These are phyloP conservation scores for Cyathus striatus DNA, from an alignment of 768 basidiomycete species.

Conservation along the genomic window DNA sequence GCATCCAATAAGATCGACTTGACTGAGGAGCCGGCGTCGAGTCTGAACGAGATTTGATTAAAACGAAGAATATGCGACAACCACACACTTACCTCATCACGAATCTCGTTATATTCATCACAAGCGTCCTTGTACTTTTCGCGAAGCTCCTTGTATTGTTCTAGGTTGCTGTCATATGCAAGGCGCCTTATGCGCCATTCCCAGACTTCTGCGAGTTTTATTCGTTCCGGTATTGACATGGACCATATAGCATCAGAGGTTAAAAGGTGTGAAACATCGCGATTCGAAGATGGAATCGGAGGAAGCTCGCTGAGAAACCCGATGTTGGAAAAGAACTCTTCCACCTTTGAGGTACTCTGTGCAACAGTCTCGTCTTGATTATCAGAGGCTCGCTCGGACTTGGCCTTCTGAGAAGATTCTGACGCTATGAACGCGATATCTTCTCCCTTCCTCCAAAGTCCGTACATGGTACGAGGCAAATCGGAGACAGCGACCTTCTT, in stretches of 20 bases:
- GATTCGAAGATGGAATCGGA: constrained; percentile 25
- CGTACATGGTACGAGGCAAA: constrained; percentile 40
- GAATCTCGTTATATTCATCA: constrained; percentile 36
- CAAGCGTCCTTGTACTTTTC: constrained; percentile 24
- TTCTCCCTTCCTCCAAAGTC: constrained; percentile 41
- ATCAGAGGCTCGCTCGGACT: too few relatives aligned
- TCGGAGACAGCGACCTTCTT: constrained; percentile 14
- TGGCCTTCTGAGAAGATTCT: too few relatives aligned
- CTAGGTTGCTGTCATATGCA: constrained; percentile 14
- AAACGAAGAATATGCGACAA: neutral
- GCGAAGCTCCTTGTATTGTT: constrained; percentile 39
- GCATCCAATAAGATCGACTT: constrained; percentile 64
- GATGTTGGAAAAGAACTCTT: constrained; percentile 31
- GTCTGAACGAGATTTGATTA: constrained; percentile 29
- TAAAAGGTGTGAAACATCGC: constrained; percentile 33
- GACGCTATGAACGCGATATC: constrained; percentile 52
- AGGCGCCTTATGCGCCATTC: constrained; percentile 29
- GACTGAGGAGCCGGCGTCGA: constrained; percentile 46
- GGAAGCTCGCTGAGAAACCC: constrained; percentile 29
- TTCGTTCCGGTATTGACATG: constrained; percentile 47
- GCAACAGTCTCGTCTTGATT: too few relatives aligned
- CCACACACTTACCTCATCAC: constrained; percentile 43
- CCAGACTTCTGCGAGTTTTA: constrained; percentile 41
- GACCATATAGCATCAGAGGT: constrained; percentile 40
- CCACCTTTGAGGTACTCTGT: too few relatives aligned